These are phyloP conservation scores for Tylopilus sp. DNA, from an alignment of 768 basidiomycete species.

Conservation along the genomic window DNA sequence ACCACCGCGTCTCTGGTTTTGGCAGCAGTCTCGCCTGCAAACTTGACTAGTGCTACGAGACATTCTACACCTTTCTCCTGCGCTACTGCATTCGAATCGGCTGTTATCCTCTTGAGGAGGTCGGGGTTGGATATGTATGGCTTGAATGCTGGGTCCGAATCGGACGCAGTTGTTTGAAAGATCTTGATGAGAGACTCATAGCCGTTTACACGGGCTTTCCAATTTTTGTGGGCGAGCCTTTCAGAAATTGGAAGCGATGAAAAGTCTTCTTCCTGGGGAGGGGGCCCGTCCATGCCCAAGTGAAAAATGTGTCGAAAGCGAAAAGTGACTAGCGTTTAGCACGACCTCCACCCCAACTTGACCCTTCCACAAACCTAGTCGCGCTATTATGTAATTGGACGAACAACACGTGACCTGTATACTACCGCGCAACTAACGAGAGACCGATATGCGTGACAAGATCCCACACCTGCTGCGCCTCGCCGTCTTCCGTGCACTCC, in stretches of 20 bases:
- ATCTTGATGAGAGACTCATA: slow-evolving; percentile 86
- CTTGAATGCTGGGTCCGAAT: slow-evolving; percentile 91
- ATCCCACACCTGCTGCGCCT: slow-evolving; percentile 53
- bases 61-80: slow-evolving; percentile 98
- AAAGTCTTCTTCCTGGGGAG: slow-evolving; percentile 94
- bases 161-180: slow-evolving; percentile 86
- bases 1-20: slow-evolving; percentile 78
- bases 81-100: slow-evolving; percentile 92
- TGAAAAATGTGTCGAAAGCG: slow-evolving; percentile 3
- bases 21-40: slow-evolving; percentile 84
- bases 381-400: slow-evolving; percentile 22
- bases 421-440: slow-evolving; percentile 41
- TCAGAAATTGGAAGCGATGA: slow-evolving; percentile 72
- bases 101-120: slow-evolving; percentile 80
- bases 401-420: slow-evolving; percentile 19
- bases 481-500: slow-evolving; percentile 44
- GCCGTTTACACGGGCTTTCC: slow-evolving; percentile 95
- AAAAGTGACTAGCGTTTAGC: background rate
- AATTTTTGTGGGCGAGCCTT: slow-evolving; percentile 91
- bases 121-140: slow-evolving; percentile 79
- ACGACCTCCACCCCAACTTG: too few relatives aligned
- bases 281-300: slow-evolving; percentile 78
- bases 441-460: slow-evolving; percentile 58
- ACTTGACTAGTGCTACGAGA: slow-evolving; percentile 80
- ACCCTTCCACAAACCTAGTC: slow-evolving; percentile 6